Evolutionary conservation across 176 grass and related monocot species (phyloP), one percentile per base, ranked within the genome.

Genomic region (Otatea glauca): DNA sequence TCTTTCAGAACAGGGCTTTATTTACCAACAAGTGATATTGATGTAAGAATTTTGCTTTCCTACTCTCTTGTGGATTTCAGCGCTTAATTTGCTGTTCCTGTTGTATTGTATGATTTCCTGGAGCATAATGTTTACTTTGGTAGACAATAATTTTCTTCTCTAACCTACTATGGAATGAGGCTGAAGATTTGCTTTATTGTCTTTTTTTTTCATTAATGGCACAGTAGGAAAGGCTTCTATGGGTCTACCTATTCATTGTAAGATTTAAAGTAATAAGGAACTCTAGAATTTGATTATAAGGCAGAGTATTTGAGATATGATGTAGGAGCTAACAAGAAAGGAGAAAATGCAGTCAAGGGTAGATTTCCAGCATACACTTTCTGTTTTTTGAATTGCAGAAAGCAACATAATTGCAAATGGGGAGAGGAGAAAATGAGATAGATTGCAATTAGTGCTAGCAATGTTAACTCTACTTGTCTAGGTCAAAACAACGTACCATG

Each of bases 1-100:
- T 99, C 93, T 78, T 96, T 99, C 66, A 99, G 91, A 72, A 99
- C 93, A 72, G 93, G 97, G 64, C 88, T 99, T 2, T 99, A 96
- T 85, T 78, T 99, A 75, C 97, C 97, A 73, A 96, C 93, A 64
- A 99, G 97, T 71, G 97, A 96, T 86, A 65, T 99, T 2, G 93
- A 99, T 84, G 96, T 91, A 90, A 86, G 84, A 47, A 21, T 74
- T 84, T 79, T 68, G 12, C 39, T 80, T 77, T 87, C 32, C 38
- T 84, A 48, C 59, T 68, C n/a, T 54, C 65, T 6, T 68, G 17
- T 83, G 9, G 7, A 41, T 78, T 78, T 86, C 9, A 68, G 21
- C 11, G 38, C 45, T 65, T 76, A 17, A 77, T 18, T 72, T 82
- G n/a, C 37, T 34, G 35, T 75, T 64, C 16, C 4, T 56, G 48